Evolutionary conservation across 2,329 filamentous ascomycete genomes (phyloP).

Genomic region (Fusarium penzigii): DNA sequence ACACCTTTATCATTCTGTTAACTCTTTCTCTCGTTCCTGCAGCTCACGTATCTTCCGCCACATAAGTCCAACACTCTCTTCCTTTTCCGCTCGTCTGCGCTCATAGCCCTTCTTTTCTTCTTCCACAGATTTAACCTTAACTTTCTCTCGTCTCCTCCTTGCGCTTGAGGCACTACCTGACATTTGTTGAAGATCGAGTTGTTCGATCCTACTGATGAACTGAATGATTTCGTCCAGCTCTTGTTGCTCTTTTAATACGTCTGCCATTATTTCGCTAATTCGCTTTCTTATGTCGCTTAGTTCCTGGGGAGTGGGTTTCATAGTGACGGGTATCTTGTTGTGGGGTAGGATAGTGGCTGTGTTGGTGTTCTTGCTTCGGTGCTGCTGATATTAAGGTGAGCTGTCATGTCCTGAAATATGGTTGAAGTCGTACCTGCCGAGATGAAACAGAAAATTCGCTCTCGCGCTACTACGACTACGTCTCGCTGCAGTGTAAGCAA

Average conservation of each 20-base stretch:
- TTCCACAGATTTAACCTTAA: neutral
- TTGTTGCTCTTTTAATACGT: neutral
- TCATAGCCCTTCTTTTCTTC: neutral
- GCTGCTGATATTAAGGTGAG: neutral
- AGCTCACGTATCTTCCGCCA: neutral
- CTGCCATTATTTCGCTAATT: conserved; percentile 1
- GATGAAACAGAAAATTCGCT: no score
- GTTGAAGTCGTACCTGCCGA: no score
- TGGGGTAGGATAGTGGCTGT: no score
- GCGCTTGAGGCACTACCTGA: conserved; percentile 1
- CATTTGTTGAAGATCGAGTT: neutral
- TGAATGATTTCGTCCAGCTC: neutral
- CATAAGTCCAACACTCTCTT: neutral
- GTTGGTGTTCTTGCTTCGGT: no score
- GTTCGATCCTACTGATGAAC: neutral
- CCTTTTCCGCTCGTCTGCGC: neutral
- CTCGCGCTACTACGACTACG: no score
- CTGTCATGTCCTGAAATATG: no score
- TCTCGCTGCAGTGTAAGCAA: no score
- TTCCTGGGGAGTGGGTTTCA: neutral
- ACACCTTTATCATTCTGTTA: neutral
- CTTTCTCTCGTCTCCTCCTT: neutral
- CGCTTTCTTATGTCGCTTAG: neutral
- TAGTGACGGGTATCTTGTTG: neutral
- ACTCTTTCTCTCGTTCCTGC: neutral